phyloP scores from a whole-genome alignment of 192 early-diverging fungal genomes.

The Spizellomyces punctatus region DNA sequence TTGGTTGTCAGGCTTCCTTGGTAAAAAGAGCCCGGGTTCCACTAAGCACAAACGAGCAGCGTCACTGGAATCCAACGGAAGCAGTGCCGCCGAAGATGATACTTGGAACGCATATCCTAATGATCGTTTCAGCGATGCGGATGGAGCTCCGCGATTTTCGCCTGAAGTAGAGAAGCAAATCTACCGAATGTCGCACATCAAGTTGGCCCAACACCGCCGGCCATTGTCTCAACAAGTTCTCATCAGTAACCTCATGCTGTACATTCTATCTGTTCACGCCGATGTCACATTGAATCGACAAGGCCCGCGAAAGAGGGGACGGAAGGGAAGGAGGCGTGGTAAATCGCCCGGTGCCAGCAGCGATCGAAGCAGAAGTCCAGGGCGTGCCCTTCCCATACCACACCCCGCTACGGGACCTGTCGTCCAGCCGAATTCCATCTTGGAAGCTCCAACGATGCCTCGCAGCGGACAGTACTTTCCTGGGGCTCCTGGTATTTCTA shows the following conservation, averaged over 20 bases:
- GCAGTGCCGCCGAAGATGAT: slow-evolving; percentile 9
- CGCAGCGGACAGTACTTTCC: neutral
- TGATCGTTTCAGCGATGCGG: neutral
- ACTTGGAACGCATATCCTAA: slow-evolving; percentile 37
- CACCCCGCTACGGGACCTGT: neutral
- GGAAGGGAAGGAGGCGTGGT: slow-evolving; percentile 30
- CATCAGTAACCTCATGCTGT: slow-evolving; percentile 58
- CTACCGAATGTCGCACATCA: slow-evolving; percentile 51
- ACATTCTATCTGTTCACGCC: slow-evolving; percentile 56
- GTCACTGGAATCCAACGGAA: neutral
- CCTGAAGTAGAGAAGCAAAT: slow-evolving; percentile 40
- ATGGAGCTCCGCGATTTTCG: slow-evolving; percentile 10
- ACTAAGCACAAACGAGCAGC: neutral
- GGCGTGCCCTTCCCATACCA: neutral
- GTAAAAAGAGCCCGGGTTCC: slow-evolving; percentile 2
- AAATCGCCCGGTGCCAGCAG: neutral
- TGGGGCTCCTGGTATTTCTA: neutral
- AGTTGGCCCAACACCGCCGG: slow-evolving; percentile 46
- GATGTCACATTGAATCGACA: slow-evolving; percentile 52
- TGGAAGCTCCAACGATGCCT: neutral
- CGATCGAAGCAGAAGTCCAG: slow-evolving; percentile 8
- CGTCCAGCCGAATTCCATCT: neutral
- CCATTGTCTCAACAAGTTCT: slow-evolving; percentile 51
- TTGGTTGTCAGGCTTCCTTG: slow-evolving; percentile 23
- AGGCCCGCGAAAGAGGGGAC: slow-evolving; percentile 34